These are phyloP conservation scores for Blastobotrys arbuscula DNA, from an alignment of 1,139 yeast genomes.

Conservation along the genomic window DNA sequence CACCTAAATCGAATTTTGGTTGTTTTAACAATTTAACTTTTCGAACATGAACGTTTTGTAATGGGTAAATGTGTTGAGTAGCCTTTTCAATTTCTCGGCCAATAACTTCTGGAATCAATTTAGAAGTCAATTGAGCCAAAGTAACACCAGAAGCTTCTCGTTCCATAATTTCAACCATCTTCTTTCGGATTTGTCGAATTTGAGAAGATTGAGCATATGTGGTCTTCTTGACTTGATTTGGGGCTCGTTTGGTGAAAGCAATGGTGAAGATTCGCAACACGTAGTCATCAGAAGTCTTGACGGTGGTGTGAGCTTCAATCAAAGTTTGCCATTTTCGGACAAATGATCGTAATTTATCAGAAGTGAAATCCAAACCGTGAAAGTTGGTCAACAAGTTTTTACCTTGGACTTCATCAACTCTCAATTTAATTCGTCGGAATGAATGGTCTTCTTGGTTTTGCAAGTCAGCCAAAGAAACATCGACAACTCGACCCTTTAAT, in stretches of 20 bases:
- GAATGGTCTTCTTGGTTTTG: constrained; percentile 93
- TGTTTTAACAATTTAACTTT: constrained; percentile 87
- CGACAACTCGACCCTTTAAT: constrained; percentile 85
- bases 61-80: constrained; percentile 77
- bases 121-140: constrained; percentile 79
- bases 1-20: constrained; percentile 88
- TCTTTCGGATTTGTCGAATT: constrained; percentile 82
- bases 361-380: constrained; percentile 91
- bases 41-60: constrained; percentile 88
- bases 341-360: constrained; percentile 84
- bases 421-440: constrained; percentile 81
- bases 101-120: constrained; percentile 86
- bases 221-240: constrained; percentile 87
- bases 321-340: constrained; percentile 93
- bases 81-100: constrained; percentile 89
- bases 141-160: constrained; percentile 82
- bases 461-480: constrained; percentile 81
- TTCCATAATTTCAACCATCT: constrained; percentile 78
- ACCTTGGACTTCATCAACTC: constrained; percentile 92
- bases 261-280: constrained; percentile 81
- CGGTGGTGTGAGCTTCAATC: constrained; percentile 88
- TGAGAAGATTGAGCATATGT: constrained; percentile 87
- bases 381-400: constrained; percentile 89
- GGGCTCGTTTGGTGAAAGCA: constrained; percentile 89
- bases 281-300: constrained; percentile 89